Evolutionary conservation across 176 grass and related monocot genomes (phyloP).

Genomic region (Thalia dealbata): DNA sequence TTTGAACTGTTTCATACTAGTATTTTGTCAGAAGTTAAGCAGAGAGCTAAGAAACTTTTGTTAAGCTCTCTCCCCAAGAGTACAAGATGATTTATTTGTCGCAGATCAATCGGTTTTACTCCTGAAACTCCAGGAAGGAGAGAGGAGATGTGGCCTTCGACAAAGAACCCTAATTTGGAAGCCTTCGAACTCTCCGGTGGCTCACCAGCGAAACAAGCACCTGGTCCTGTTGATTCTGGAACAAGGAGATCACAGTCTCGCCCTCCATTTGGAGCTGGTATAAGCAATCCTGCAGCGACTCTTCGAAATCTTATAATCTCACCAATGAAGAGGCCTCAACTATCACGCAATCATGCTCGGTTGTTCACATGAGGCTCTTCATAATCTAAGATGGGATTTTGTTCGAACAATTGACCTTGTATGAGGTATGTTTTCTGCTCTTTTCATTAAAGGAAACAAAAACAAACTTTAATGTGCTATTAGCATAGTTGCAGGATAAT

Average conservation of each 20-base stretch:
- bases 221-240: constrained; percentile 39
- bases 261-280: constrained; percentile 37
- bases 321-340: constrained; percentile 40
- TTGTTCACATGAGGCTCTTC: constrained; percentile 42
- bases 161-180: constrained; percentile 26
- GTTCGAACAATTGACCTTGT: background rate
- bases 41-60: constrained; percentile 21
- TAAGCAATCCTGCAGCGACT: constrained; percentile 37
- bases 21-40: background rate
- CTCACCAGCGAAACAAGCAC: constrained; percentile 38
- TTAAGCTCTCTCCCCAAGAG: constrained; percentile 39
- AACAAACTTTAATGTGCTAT: background rate
- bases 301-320: constrained; percentile 57
- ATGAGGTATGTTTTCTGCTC: background rate
- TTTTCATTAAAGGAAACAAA: background rate
- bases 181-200: constrained; percentile 41
- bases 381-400: background rate
- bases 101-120: constrained; percentile 45
- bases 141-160: constrained; percentile 55
- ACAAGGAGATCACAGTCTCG: constrained; percentile 21
- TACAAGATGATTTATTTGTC: constrained; percentile 73
- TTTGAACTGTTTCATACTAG: background rate
- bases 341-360: constrained; percentile 26
- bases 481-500: background rate
- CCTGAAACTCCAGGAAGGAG: constrained; percentile 77